Base-by-base conservation (phyloP, 2,329 filamentous ascomycete species). In the Teratosphaeria epicoccoides region DNA sequence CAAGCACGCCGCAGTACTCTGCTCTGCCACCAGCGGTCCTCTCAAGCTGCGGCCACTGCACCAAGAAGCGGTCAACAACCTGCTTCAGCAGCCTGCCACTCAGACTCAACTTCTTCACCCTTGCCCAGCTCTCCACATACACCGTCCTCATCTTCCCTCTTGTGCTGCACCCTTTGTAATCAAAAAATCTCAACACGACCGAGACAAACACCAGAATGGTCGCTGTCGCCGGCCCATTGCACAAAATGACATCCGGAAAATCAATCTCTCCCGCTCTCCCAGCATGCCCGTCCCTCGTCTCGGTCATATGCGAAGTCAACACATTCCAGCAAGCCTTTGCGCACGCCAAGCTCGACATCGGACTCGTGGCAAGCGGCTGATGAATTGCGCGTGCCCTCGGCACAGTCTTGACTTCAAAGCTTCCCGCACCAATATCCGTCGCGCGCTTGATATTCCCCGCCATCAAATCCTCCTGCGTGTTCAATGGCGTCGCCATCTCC, bases 91-190 rank as follows among this genome's bases (percentile, higher is more conserved):
- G 71, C 65, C 81, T 84, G 0, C 91, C 93, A 33, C 88, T 95
- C 53, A 96, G 68, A 71, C 91, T 97, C 57, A 97, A 70, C 11
- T 80, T 84, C 58, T 78, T 83, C 14, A 95, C 87, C 14, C 93
- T 79, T 2, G 93, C 91, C 84, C 90, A 96, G 20, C 87, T 93
- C 74, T 98, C 93, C 24, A 96, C 80, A 66, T 93, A 98, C 12
- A 97, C 74, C 9, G 86, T 83, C 56, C 82, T 80, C 72, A 91
- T 83, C 57, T 77, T 78, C 24, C 75, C 70, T 20, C 73, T 66
- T 6, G 63, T 63, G 33, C 68, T 56, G 26, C 62, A 67, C 9
- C 70, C 68, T 47, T 58, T 55, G 5, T 69, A 47, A 52, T 75
- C 63, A 53, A 77, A 72, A 61, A 80, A 75, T n/a, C 78, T 74